Evolutionary conservation across 2,329 filamentous ascomycete species (phyloP), one percentile per base, ranked within the genome.

Genomic region (Monosporascus sp.): DNA sequence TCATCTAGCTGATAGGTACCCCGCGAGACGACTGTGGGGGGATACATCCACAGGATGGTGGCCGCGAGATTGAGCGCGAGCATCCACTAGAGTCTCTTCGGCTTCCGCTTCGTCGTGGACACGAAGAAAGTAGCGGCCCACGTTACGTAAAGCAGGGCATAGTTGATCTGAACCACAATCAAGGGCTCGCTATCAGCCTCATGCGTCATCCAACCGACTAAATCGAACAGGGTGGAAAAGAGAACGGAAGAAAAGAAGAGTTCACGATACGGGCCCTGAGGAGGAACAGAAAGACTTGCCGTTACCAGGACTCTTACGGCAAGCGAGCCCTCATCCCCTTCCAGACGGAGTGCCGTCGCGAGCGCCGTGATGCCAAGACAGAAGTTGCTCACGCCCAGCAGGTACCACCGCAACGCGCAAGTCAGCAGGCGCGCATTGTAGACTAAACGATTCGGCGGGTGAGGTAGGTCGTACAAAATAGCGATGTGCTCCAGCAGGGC

Each of bases 51-150:
- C 17, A 41, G 6, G 38, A n/a, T 17, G 20, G 14, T 22, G 20
- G 20, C 20, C 7, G 22, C 9, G 20, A 22, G 6, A 22, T 73
- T 74, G 20, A 20, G 44, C 44, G 22, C 44, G 44, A 47, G 44
- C 44, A 47, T 18, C 44, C 44, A 47, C 20, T 6, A 22, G 44
- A 24, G 15, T n/a, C 22, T 24, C 20, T 15, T 17, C 20, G 20
- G 44, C 44, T 24, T 18, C 20, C 44, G 44, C 20, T 22, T 41
- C 38, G 9, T 11, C 18, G 4, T 41, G 38, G 38, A 20, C 17
- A 20, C 17, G 38, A n/a, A 41, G 38, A 41, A 8, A 20, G 9
- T 9, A 6, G 31, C 31, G 31, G 18, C 17, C 38, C 17, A 41
- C 3, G 38, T n/a, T n/a, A 39, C 9, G 38, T 20, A 39, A 11